A percentile compares a stretch with the other conserved stretches of the same genome.
These are phyloP conservation scores for Amaranthus tricolor DNA, from an alignment of 179 eudicot genomes.

Conservation along the genomic window DNA sequence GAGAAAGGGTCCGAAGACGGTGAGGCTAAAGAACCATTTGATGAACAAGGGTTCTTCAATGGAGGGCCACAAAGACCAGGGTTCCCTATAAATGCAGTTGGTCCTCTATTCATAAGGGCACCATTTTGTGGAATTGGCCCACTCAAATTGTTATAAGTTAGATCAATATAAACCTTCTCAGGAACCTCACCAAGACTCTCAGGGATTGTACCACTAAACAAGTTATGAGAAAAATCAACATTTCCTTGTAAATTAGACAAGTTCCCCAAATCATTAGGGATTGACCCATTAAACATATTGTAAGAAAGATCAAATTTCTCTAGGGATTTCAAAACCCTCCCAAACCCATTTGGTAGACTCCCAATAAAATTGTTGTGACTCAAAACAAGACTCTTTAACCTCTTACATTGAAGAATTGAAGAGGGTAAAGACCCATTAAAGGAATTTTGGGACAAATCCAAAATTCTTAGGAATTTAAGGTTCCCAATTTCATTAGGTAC, in stretches of 20 bases:
- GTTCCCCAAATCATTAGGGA: conserved; percentile 74
- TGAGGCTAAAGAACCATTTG: conserved; percentile 34
- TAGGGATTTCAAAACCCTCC: conserved; percentile 50
- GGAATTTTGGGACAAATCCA: conserved; percentile 77
- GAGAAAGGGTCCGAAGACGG: conserved; percentile 73
- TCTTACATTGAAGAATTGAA: conserved; percentile 63
- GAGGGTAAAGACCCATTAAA: conserved; percentile 78
- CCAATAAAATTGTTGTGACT: conserved; percentile 73
- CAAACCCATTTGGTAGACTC: conserved; percentile 71
- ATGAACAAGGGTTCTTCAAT: conserved; percentile 62
- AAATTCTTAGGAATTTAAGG: conserved; percentile 59
- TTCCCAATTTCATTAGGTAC: conserved; percentile 66
- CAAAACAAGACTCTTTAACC: conserved; percentile 63
- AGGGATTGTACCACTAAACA: conserved; percentile 83
- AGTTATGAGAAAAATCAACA: conserved; percentile 80
- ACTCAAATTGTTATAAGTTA: conserved; percentile 73
- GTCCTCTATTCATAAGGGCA: conserved; percentile 89
- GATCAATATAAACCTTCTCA: conserved; percentile 92
- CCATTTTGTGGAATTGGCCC: conserved; percentile 95
- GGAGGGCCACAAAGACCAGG: conserved; percentile 94
- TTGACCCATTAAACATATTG: conserved; percentile 57
- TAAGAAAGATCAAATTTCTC: conserved; percentile 69
- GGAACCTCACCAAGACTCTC: conserved; percentile 89
- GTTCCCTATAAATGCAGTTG: conserved; percentile 93
- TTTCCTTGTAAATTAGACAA: conserved; percentile 85